Evolutionary conservation across 306 rosid genomes (phyloP).

Genomic region (Vigna unguiculata): DNA sequence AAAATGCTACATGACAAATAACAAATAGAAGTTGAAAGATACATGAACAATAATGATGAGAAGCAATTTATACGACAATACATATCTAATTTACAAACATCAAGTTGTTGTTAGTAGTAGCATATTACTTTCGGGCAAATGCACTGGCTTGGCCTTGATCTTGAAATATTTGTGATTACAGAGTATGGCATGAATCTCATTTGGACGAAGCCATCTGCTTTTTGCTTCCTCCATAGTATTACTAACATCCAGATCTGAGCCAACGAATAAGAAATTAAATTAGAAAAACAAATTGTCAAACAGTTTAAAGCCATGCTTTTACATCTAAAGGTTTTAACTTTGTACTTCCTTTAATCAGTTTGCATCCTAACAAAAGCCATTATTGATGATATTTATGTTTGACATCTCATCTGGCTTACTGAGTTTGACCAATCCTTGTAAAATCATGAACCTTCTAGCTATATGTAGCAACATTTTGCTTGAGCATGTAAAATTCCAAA

Average conservation of each 20-base stretch:
- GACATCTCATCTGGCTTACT: conserved; percentile 25
- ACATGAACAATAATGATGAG: conserved; percentile 3
- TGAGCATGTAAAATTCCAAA: conserved; percentile 25
- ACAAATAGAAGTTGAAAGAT: conserved; percentile 23
- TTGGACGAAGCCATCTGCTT: conserved; percentile 96
- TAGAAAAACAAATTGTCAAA: conserved; percentile 41
- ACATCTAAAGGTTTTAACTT: conserved; percentile 28
- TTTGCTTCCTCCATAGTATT: conserved; percentile 76
- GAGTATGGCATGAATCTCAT: conserved; percentile 94
- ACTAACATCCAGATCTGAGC: conserved; percentile 74
- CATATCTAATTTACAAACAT: conserved; percentile 33
- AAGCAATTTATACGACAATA: conserved; percentile 16
- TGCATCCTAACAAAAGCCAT: conserved; percentile 4
- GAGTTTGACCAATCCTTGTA: conserved; percentile 4
- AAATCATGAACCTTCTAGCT: conserved; percentile 3
- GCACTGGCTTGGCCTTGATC: conserved; percentile 82
- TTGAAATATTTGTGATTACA: conserved; percentile 77
- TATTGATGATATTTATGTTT: not conserved
- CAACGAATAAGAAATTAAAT: conserved; percentile 40
- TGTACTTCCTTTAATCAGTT: conserved; percentile 22
- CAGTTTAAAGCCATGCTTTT: conserved; percentile 22
- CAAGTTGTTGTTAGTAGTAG: conserved; percentile 36
- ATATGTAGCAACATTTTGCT: conserved; percentile 6
- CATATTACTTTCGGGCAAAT: conserved; percentile 77
- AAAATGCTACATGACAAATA: conserved; percentile 4